phyloP scores from a whole-genome alignment of 1,284 basidiomycete species.

The Puccinia novopanici region DNA sequence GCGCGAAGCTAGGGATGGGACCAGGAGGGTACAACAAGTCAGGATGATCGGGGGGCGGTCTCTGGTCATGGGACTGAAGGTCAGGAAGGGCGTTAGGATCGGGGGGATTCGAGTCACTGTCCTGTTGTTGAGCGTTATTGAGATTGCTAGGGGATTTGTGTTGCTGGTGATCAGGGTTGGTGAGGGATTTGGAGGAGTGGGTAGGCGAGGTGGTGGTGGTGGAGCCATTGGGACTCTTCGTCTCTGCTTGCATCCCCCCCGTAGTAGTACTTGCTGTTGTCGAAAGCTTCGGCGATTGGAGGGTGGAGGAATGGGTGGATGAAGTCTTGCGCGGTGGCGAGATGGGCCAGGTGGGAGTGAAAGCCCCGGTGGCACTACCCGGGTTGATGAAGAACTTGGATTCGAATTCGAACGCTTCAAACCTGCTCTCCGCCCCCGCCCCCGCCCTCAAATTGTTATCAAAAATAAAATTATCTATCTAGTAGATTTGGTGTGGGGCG shows the following conservation, averaged over 20 bases:
- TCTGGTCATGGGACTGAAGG: constrained; percentile 7
- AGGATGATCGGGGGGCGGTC: constrained; percentile 10
- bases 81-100: neutral
- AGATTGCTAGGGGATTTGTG: constrained; percentile 4
- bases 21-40: constrained; percentile 58
- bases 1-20: constrained; percentile 78
- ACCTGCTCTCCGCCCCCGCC: constrained; percentile 68
- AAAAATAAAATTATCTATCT: neutral
- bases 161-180: neutral
- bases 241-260: neutral
- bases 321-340: constrained; percentile 19
- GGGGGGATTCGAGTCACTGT: neutral
- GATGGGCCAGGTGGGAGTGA: constrained; percentile 37
- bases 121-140: neutral
- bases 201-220: constrained; percentile 8
- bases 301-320: neutral
- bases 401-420: constrained; percentile 89
- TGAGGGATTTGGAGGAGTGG: neutral
- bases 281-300: constrained; percentile 31
- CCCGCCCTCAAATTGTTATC: too few relatives aligned
- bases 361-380: constrained; percentile 91
- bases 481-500: constrained; percentile 57
- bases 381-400: constrained; percentile 94
- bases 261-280: neutral
- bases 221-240: constrained; percentile 31